Evolutionary conservation across 1,284 basidiomycete genomes (phyloP), one percentile per base, ranked within the genome.

Genomic region (Testicularia cyperi): DNA sequence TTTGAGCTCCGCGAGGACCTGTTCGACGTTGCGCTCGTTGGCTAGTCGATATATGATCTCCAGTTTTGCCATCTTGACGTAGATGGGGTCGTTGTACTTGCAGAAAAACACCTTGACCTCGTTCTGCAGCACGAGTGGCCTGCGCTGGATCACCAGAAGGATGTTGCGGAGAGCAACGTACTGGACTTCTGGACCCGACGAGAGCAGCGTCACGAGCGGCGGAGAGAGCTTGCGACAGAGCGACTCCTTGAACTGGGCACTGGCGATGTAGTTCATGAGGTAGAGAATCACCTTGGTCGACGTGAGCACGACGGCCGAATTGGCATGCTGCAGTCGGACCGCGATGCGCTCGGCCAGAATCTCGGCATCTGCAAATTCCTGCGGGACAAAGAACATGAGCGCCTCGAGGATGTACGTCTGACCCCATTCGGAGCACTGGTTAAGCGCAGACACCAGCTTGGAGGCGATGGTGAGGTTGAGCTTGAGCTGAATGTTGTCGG

Each of bases 61-160:
- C 46, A 99, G 82, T 75, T 99, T 98, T 41, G 92, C 92, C 26
- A 98, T 83, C 78, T 98, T 98, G 78, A 98, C 91, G 78, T 98
- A 99, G 58, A 95, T 91, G 2, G 95, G 95, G 74, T 98, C 95
- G 75, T 97, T 98, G 79, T 98, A 98, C 78, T 97, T 98, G 86
- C 92, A 97, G 80, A 98, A 99, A 80, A 99, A 98, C 16, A 96
- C 91, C 61, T 92, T 89, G 77, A 99, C 92, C 73, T 98, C 94
- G 77, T 96, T 95, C 78, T 90, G 88, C 38, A 99, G 81, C 13
- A 98, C 90, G 28, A 86, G 80, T 7, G 94, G 92, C 38, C 95
- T 83, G 46, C 95, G 84, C 78, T 98, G 95, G 52, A 98, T 91
- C 65, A 98, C 90, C 23, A 98, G 83, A 31, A 97, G 84, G 72